These are phyloP conservation scores for Pestalotiopsis sp. DNA, from an alignment of 2,329 filamentous ascomycete genomes.

Conservation along the genomic window DNA sequence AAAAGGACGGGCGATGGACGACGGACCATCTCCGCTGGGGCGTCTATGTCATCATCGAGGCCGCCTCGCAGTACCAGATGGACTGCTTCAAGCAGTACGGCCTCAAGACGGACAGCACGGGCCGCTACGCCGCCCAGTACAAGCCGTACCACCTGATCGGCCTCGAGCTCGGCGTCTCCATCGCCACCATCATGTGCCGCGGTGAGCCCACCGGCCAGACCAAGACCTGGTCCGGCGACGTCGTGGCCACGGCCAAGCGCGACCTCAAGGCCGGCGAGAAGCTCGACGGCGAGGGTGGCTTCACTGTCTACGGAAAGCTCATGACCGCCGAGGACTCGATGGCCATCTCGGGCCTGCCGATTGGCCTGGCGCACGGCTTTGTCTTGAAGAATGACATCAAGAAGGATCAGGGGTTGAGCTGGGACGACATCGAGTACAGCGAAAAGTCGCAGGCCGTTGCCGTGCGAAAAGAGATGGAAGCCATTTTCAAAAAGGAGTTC, in stretches of 20 bases:
- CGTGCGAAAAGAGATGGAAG: slow-evolving; percentile 46
- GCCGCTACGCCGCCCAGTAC: slow-evolving; percentile 45
- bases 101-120: slow-evolving; percentile 42
- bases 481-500: slow-evolving; percentile 34
- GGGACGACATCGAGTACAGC: slow-evolving; percentile 46
- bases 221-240: slow-evolving; percentile 45
- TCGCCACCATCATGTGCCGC: slow-evolving; percentile 46
- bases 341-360: slow-evolving; percentile 42
- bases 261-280: slow-evolving; percentile 46
- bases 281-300: slow-evolving; percentile 47
- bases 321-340: slow-evolving; percentile 42
- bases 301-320: slow-evolving; percentile 46
- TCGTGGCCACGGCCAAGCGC: slow-evolving; percentile 48
- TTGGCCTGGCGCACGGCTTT: slow-evolving; percentile 44
- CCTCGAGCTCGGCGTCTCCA: slow-evolving; percentile 45
- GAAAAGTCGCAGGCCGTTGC: slow-evolving; percentile 39
- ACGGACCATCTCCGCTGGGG: slow-evolving; percentile 44
- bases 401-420: slow-evolving; percentile 44
- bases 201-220: slow-evolving; percentile 47
- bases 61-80: slow-evolving; percentile 40
- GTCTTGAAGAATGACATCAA: slow-evolving; percentile 41
- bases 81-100: slow-evolving; percentile 48
- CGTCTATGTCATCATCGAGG: slow-evolving; percentile 47
- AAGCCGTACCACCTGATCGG: slow-evolving; percentile 51
- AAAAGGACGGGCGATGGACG: slow-evolving; percentile 42